These are phyloP conservation scores for Dactylellina parvicollis DNA, from an alignment of 2,329 filamentous ascomycete species.

Conservation along the genomic window DNA sequence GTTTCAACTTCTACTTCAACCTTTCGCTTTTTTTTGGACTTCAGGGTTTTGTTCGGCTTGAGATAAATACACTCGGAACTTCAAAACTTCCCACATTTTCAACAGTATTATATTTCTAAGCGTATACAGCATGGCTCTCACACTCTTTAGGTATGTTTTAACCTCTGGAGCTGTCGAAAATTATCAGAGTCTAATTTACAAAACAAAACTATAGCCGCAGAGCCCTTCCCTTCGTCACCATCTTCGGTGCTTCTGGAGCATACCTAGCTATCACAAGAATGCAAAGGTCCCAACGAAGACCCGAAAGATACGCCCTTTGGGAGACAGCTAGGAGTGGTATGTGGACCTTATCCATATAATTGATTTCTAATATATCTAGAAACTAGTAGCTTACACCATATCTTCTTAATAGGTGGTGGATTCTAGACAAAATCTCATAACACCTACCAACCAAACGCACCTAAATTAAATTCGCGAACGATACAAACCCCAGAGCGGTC, in stretches of 20 bases:
- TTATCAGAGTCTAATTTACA: neutral
- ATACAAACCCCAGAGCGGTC: too few relatives aligned
- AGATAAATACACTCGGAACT: too few relatives aligned
- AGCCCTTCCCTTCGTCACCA: slow-evolving; percentile 50
- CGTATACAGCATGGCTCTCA: slow-evolving; percentile 31
- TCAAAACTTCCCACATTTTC: too few relatives aligned
- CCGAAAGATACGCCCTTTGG: slow-evolving; percentile 39
- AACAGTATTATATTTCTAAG: too few relatives aligned
- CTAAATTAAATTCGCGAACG: too few relatives aligned
- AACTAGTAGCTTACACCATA: neutral
- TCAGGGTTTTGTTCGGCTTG: neutral
- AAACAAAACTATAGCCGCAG: slow-evolving; percentile 33
- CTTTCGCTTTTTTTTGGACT: neutral
- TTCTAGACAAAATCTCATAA: slow-evolving; percentile 11
- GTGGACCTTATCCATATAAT: neutral
- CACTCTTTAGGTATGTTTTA: slow-evolving; percentile 42
- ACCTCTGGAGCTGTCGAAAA: neutral
- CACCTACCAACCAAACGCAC: neutral
- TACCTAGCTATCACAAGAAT: slow-evolving; percentile 48
- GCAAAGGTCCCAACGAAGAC: slow-evolving; percentile 33
- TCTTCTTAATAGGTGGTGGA: slow-evolving; percentile 29
- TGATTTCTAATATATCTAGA: neutral
- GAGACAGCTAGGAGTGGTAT: slow-evolving; percentile 52
- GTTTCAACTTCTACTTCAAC: too few relatives aligned
- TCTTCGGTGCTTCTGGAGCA: slow-evolving; percentile 46